A percentile compares a stretch with the other conserved stretches of the same genome.
These are phyloP conservation scores for Penicillium sp. DNA, from an alignment of 2,329 filamentous ascomycete genomes.

Conservation along the genomic window DNA sequence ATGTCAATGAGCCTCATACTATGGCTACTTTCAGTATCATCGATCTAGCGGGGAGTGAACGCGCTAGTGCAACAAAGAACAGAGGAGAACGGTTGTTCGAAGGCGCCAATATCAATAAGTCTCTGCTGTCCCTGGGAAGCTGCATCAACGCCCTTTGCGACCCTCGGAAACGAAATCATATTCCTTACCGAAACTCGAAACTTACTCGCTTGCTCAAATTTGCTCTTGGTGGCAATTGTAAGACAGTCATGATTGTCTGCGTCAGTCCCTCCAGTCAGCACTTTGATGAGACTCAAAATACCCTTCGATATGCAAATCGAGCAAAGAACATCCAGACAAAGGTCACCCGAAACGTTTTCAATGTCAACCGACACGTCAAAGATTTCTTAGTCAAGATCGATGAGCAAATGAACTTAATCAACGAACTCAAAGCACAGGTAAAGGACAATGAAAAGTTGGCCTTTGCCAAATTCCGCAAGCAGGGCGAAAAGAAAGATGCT, in stretches of 20 bases:
- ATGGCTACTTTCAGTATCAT: conserved; percentile 99
- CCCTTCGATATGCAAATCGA: conserved; percentile 91
- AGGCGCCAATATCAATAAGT: conserved; percentile 99
- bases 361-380: conserved; percentile 98
- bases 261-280: conserved; percentile 95
- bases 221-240: conserved; percentile 94
- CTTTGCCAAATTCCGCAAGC: conserved; percentile 87
- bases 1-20: conserved; percentile 89
- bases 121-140: conserved; percentile 85
- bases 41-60: conserved; percentile 91
- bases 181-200: conserved; percentile 97
- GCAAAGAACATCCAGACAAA: conserved; percentile 99
- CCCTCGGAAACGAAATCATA: conserved; percentile 83
- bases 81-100: conserved; percentile 86
- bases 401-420: conserved; percentile 95
- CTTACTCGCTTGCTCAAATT: conserved; percentile 94
- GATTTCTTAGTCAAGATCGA: conserved; percentile 99
- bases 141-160: conserved; percentile 99
- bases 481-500: conserved; percentile 76
- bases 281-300: conserved; percentile 98
- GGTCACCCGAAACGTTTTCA: conserved; percentile 98
- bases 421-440: conserved; percentile 89
- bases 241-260: conserved; percentile 99
- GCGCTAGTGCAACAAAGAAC: conserved; percentile 95
- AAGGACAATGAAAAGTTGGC: conserved; percentile 81